Conservation (phyloP, 306 rosid species). For the Malus asiatica region DNA sequence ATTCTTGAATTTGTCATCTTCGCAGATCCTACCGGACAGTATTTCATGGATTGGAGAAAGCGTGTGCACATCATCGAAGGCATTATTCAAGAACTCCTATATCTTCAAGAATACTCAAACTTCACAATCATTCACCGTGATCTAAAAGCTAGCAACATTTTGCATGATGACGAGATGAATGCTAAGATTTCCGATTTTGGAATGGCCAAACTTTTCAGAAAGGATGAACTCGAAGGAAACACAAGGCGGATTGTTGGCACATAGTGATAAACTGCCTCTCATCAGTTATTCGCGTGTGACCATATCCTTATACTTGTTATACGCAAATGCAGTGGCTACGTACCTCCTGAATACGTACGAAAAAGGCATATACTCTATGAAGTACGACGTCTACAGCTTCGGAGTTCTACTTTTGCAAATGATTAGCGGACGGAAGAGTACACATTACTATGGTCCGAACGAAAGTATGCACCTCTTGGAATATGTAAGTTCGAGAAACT, state of each 20-base stretch:
- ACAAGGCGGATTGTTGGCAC: slow-evolving; percentile 55
- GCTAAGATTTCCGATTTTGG: slow-evolving; percentile 68
- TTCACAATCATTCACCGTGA: slow-evolving; percentile 59
- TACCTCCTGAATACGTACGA: slow-evolving; percentile 53
- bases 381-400: slow-evolving; percentile 39
- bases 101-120: slow-evolving; percentile 72
- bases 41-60: slow-evolving; percentile 37
- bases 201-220: slow-evolving; percentile 54
- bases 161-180: slow-evolving; percentile 42
- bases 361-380: slow-evolving; percentile 53
- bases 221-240: slow-evolving; percentile 55
- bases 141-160: slow-evolving; percentile 54
- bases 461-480: slow-evolving; percentile 46
- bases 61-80: slow-evolving; percentile 58
- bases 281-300: neutral
- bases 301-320: neutral
- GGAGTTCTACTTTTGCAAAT: slow-evolving; percentile 55
- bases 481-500: slow-evolving; percentile 29
- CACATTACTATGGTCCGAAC: slow-evolving; percentile 31
- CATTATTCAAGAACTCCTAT: slow-evolving; percentile 60
- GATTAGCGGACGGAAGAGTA: slow-evolving; percentile 47
- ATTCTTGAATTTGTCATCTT: slow-evolving; percentile 15
- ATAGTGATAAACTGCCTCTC: slow-evolving; percentile 12
- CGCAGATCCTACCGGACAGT: slow-evolving; percentile 35
- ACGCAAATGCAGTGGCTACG: slow-evolving; percentile 42